A percentile compares a stretch with the other conserved stretches of the same genome.
These are phyloP conservation scores for Alternaria sp. DNA, from an alignment of 2,329 filamentous ascomycete genomes.

Conservation along the genomic window DNA sequence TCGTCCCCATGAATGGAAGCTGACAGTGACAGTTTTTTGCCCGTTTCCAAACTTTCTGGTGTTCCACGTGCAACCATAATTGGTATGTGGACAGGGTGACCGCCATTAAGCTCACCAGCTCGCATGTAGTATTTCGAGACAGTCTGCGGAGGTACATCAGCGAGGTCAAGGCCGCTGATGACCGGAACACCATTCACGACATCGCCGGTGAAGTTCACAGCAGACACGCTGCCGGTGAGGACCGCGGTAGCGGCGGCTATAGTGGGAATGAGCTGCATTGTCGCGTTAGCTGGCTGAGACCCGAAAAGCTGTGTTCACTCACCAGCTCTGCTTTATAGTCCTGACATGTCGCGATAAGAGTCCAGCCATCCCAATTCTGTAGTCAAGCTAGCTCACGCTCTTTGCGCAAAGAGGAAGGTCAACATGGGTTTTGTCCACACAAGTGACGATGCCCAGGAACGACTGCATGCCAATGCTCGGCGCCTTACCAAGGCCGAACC, in stretches of 20 bases:
- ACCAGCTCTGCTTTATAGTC: slow-evolving; percentile 20
- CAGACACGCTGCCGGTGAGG: slow-evolving; percentile 26
- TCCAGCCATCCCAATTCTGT: neutral
- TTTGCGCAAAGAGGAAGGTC: slow-evolving; percentile 44
- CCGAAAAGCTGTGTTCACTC: neutral
- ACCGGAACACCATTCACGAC: slow-evolving; percentile 44
- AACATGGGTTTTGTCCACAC: slow-evolving; percentile 12
- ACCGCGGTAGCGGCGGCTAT: slow-evolving; percentile 27
- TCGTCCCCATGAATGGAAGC: slow-evolving; percentile 53
- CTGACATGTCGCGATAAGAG: slow-evolving; percentile 24
- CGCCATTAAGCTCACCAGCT: slow-evolving; percentile 51
- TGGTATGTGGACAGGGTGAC: slow-evolving; percentile 49
- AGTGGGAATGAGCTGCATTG: slow-evolving; percentile 39
- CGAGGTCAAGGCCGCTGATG: slow-evolving; percentile 46
- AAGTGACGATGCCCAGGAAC: slow-evolving; percentile 42
- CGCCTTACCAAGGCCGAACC: slow-evolving; percentile 1
- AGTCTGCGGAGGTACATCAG: slow-evolving; percentile 47
- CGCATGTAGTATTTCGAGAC: slow-evolving; percentile 51
- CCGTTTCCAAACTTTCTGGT: slow-evolving; percentile 45
- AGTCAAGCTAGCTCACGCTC: slow-evolving; percentile 18
- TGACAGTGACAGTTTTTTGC: slow-evolving; percentile 49
- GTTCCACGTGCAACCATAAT: slow-evolving; percentile 51
- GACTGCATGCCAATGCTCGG: slow-evolving; percentile 18
- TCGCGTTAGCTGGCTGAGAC: slow-evolving; percentile 8
- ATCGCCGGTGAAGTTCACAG: slow-evolving; percentile 44